Percentiles rank a stretch among this genome's conserved stretches.
These are phyloP conservation scores for Pleurotus tuoliensis DNA, from an alignment of 768 basidiomycete genomes.

Conservation along the genomic window DNA sequence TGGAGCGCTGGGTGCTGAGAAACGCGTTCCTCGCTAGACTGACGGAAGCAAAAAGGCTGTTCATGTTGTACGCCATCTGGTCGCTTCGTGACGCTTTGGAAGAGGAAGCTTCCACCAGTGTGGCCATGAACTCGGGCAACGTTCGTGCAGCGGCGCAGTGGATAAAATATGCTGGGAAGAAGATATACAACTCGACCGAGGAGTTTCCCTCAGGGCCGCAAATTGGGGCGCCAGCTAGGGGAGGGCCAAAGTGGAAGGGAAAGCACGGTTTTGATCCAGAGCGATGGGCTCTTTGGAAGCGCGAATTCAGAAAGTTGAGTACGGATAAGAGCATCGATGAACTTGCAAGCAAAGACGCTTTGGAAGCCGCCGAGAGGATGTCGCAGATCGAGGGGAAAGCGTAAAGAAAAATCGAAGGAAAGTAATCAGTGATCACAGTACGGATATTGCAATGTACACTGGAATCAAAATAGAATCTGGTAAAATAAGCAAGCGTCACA, in stretches of 20 bases:
- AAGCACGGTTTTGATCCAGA: conserved; percentile 2
- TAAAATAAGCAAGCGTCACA: too few species aligned
- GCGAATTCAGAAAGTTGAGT: neutral
- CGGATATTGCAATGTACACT: too few species aligned
- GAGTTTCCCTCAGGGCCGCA: conserved; percentile 2
- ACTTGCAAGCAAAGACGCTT: neutral
- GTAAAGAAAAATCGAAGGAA: neutral
- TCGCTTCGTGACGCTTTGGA: neutral
- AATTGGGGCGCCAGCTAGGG: conserved; percentile 1
- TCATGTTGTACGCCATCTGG: conserved; percentile 7
- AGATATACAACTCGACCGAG: conserved; percentile 1
- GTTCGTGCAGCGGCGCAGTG: conserved; percentile 3
- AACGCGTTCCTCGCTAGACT: conserved; percentile 1
- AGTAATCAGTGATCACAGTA: too few species aligned
- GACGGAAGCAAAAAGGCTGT: neutral
- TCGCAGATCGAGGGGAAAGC: conserved; percentile 1
- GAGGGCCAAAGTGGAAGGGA: conserved; percentile 1
- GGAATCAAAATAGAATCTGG: too few species aligned
- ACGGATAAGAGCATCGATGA: neutral
- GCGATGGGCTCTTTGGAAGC: conserved; percentile 4
- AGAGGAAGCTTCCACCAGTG: neutral
- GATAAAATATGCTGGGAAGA: neutral
- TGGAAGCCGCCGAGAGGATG: neutral
- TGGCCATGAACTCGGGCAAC: neutral
- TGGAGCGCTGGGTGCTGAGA: neutral